Percentiles rank a stretch among this genome's conserved stretches.
Conservation (phyloP, 2,329 filamentous ascomycete genomes). For the Scedosporium dehoogii region DNA sequence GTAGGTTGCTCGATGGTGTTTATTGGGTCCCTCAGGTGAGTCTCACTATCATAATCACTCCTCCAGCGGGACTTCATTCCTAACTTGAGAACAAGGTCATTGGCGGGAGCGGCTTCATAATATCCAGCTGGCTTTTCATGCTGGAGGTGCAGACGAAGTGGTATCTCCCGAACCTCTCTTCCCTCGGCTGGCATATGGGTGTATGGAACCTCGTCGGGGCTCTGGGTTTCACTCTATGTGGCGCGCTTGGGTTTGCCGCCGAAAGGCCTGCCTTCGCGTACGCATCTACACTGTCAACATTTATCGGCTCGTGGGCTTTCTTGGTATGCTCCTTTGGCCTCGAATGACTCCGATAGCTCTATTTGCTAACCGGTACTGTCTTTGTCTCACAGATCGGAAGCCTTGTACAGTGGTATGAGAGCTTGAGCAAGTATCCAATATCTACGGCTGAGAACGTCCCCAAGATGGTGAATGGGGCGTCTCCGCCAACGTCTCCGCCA, state of each 20-base stretch:
- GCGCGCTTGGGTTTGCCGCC: slow-evolving; percentile 41
- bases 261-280: slow-evolving; percentile 30
- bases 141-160: slow-evolving; percentile 55
- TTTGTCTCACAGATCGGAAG: slow-evolving; percentile 13
- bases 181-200: slow-evolving; percentile 59
- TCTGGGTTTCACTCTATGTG: slow-evolving; percentile 52
- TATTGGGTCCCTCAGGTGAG: slow-evolving; percentile 46
- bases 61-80: background rate
- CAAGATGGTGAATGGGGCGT: background rate
- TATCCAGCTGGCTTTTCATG: slow-evolving; percentile 51
- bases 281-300: slow-evolving; percentile 37
- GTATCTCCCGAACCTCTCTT: slow-evolving; percentile 45
- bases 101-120: slow-evolving; percentile 51
- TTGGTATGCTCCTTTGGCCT: slow-evolving; percentile 19
- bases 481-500: background rate
- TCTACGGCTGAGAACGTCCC: slow-evolving; percentile 5
- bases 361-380: slow-evolving; percentile 4
- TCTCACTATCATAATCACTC: background rate
- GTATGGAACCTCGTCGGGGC: slow-evolving; percentile 56
- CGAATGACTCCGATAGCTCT: background rate
- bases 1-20: slow-evolving; percentile 36
- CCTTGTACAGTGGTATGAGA: slow-evolving; percentile 16
- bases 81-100: slow-evolving; percentile 28
- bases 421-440: slow-evolving; percentile 16
- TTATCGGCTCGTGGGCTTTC: slow-evolving; percentile 40